phyloP scores from a whole-genome alignment of 257 asterid genomes.

The Paulownia fortunei region DNA sequence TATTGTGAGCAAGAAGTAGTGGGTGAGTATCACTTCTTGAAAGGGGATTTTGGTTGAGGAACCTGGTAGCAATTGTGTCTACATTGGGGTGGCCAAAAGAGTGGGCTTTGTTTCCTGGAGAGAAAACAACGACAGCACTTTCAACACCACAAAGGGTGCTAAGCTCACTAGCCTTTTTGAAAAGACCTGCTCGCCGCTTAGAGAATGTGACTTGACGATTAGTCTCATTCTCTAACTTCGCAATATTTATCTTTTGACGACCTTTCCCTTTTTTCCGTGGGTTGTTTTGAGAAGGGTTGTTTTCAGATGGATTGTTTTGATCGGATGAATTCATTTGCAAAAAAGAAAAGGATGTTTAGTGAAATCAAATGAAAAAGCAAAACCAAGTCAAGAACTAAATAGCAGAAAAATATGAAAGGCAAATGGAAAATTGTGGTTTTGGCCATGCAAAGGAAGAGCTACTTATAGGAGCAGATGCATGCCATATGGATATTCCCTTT shows the following conservation, averaged over 20 bases:
- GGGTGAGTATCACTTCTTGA: background rate
- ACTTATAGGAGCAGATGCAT: background rate
- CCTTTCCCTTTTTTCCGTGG: constrained; percentile 34
- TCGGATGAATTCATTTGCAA: background rate
- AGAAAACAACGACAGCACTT: constrained; percentile 39
- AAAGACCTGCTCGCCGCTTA: constrained; percentile 47
- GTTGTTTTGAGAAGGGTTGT: background rate
- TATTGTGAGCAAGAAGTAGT: constrained; percentile 2
- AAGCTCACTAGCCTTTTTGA: constrained; percentile 56
- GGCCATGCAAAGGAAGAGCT: background rate
- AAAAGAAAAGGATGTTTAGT: background rate
- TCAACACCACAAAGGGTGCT: constrained; percentile 49
- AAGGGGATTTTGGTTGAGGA: background rate
- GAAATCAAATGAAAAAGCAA: background rate
- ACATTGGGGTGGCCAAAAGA: constrained; percentile 47
- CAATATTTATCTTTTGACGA: constrained; percentile 46
- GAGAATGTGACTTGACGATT: constrained; percentile 54
- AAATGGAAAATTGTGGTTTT: background rate
- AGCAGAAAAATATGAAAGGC: too few relatives aligned
- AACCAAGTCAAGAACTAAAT: background rate
- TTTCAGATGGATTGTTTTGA: background rate
- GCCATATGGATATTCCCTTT: background rate
- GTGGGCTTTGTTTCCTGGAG: constrained; percentile 39
- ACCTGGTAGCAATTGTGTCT: constrained; percentile 31
- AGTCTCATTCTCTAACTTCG: constrained; percentile 38